Percentiles rank a stretch among this genome's conserved stretches.
These are phyloP conservation scores for Backusella luteola DNA, from an alignment of 192 early-diverging fungal genomes.

Conservation along the genomic window DNA sequence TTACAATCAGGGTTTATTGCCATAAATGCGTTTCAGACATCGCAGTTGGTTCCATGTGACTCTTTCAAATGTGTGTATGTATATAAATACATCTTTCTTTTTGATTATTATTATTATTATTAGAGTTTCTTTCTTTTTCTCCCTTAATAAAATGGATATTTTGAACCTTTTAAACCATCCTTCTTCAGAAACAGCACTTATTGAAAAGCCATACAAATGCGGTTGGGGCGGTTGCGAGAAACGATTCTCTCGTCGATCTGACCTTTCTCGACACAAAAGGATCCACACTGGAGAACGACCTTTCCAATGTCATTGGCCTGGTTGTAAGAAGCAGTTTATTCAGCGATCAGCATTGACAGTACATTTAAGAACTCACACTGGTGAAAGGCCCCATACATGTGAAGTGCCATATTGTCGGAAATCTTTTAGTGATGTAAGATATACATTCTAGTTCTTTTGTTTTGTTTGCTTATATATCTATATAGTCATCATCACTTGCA, in stretches of 20 bases:
- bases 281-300: conserved; percentile 77
- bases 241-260: conserved; percentile 67
- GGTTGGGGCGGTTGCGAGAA: conserved; percentile 60
- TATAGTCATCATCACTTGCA: conserved; percentile 29
- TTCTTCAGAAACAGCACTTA: not conserved
- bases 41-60: not conserved
- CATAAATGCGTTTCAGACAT: not conserved
- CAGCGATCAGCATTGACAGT: conserved; percentile 77
- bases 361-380: conserved; percentile 72
- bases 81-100: not conserved
- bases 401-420: conserved; percentile 64
- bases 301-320: conserved; percentile 59
- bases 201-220: conserved; percentile 47
- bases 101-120: not conserved
- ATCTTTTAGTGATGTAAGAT: conserved; percentile 64
- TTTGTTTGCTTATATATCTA: not conserved
- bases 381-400: conserved; percentile 67
- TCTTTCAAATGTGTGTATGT: not conserved
- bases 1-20: not conserved
- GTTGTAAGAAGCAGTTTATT: conserved; percentile 65
- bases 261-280: conserved; percentile 67
- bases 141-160: conserved; percentile 17
- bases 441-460: not conserved
- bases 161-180: conserved; percentile 20
- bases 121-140: not conserved